Base-by-base conservation (phyloP, 148 eudicot species). In the Diospyros kaki region DNA sequence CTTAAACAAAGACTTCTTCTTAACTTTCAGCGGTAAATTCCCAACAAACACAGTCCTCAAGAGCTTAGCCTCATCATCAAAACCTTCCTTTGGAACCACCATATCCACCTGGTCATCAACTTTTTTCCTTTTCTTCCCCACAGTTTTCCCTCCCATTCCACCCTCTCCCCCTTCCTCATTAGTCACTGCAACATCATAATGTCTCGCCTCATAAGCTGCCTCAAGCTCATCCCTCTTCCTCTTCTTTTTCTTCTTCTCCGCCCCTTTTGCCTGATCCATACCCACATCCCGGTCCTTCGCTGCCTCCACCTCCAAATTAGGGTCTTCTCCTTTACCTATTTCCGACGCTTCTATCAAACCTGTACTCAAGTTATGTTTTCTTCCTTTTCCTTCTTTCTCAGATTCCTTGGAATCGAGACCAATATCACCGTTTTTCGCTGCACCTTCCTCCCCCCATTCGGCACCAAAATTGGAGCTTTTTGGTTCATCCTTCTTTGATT, bases 41-140 rank as follows among this genome's bases (percentile, higher is more conserved):
- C 99, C 99, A 76, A 93, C 97, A 83, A 93, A 93, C 61, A 93
- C 85, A 45, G 99, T 96, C 88, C 94, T 96, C 81, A 88, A 81
- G 68, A 96, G 86, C 81, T 93, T 96, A 72, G 72, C 83, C 80
- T 96, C 98, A 77, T 96, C 99, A 85, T 93, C 99, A 83, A 88
- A 93, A 46, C 93, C 98, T 77, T 96, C 99, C 71, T 88, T 82
- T 2, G 80, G 48, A 68, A 81, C 91, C 87, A 79, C 70, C 88
- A 84, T 68, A 55, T 87, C 93, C 46, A 74, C 78, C 4, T 81
- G 80, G 63, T 84, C 81, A 55, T 93, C 94, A 15, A 75, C 56
- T 18, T 84, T 70, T 73, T 92, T 92, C 86, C 97, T 83, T 89
- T 94, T 94, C 80, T 80, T 84, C 73, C 97, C 97, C 67, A 79